A percentile compares a stretch with the other conserved stretches of the same genome.
Conservation (phyloP, 306 rosid genomes). For the Cyclanthera cordifolia region DNA sequence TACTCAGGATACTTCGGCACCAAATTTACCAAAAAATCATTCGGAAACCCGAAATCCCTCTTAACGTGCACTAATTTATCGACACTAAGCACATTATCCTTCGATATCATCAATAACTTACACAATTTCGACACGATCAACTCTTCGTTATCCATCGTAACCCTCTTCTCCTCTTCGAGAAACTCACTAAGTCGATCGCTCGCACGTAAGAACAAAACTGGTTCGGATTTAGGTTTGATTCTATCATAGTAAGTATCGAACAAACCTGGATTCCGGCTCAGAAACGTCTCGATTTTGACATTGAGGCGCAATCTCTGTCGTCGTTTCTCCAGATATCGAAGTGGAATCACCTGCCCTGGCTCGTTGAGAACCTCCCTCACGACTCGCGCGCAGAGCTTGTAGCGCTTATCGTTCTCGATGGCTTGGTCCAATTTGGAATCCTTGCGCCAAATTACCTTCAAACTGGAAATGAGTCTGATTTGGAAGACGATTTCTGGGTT, state of each 20-base stretch:
- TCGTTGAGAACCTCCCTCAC: slow-evolving; percentile 53
- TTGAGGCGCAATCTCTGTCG: slow-evolving; percentile 63
- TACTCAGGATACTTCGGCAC: slow-evolving; percentile 62
- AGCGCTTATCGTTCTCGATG: slow-evolving; percentile 55
- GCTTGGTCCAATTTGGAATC: slow-evolving; percentile 59
- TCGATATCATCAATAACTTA: slow-evolving; percentile 70
- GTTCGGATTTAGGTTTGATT: slow-evolving; percentile 63
- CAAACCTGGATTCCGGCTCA: slow-evolving; percentile 46
- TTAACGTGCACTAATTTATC: slow-evolving; percentile 74
- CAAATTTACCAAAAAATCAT: slow-evolving; percentile 67
- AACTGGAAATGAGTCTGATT: slow-evolving; percentile 41
- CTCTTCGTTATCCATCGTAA: slow-evolving; percentile 35
- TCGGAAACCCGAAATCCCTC: slow-evolving; percentile 80
- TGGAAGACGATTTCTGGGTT: slow-evolving; percentile 18
- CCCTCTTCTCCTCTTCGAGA: slow-evolving; percentile 39
- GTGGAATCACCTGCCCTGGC: slow-evolving; percentile 45
- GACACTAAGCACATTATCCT: slow-evolving; percentile 50
- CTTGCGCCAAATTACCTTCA: slow-evolving; percentile 78
- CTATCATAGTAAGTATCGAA: slow-evolving; percentile 49
- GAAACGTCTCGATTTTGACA: slow-evolving; percentile 28
- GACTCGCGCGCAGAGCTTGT: slow-evolving; percentile 42
- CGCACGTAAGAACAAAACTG: slow-evolving; percentile 38
- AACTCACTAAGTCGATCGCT: slow-evolving; percentile 34
- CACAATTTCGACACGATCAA: slow-evolving; percentile 51
- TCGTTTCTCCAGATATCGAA: slow-evolving; percentile 53